Evolutionary conservation across 805 yeast species (phyloP).

Genomic region (Starmerella powellii): DNA sequence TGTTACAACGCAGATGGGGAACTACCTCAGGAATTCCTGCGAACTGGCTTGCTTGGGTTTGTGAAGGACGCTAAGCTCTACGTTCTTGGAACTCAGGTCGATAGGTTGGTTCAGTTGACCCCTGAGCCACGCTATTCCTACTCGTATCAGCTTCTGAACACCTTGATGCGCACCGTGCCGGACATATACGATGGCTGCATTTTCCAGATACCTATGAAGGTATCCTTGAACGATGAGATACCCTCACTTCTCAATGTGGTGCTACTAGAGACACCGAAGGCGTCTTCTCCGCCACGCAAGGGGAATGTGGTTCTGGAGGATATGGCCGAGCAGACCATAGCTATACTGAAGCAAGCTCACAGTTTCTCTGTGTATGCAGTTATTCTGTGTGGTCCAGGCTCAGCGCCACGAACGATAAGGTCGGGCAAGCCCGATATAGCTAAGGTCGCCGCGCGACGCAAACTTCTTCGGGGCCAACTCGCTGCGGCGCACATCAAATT

Average conservation of each 20-base stretch:
- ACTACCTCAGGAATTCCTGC: slow-evolving; percentile 63
- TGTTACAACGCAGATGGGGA: slow-evolving; percentile 62
- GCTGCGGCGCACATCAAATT: slow-evolving; percentile 75
- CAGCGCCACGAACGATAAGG: slow-evolving; percentile 71
- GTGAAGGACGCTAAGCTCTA: slow-evolving; percentile 76
- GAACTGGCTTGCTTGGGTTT: slow-evolving; percentile 88
- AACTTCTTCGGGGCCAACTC: slow-evolving; percentile 66
- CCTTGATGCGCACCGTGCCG: slow-evolving; percentile 68
- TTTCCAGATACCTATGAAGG: slow-evolving; percentile 61
- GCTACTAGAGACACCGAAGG: slow-evolving; percentile 61
- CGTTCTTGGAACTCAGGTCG: slow-evolving; percentile 82
- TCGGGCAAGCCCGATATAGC: slow-evolving; percentile 89
- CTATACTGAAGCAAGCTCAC: slow-evolving; percentile 45
- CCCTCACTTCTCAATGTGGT: slow-evolving; percentile 70
- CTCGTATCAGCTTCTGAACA: slow-evolving; percentile 73
- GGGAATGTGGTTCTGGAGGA: slow-evolving; percentile 41
- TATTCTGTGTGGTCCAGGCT: slow-evolving; percentile 62
- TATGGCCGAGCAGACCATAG: slow-evolving; percentile 38
- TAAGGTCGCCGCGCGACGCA: slow-evolving; percentile 68
- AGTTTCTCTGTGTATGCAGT: slow-evolving; percentile 71
- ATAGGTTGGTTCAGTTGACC: slow-evolving; percentile 42
- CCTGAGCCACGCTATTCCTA: slow-evolving; percentile 49
- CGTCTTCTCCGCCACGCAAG: slow-evolving; percentile 29
- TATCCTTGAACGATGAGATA: slow-evolving; percentile 30
- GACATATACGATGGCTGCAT: slow-evolving; percentile 83